A percentile compares a stretch with the other conserved stretches of the same genome.
These are phyloP conservation scores for Helotiales sp. DNA, from an alignment of 2,329 filamentous ascomycete genomes.

Conservation along the genomic window DNA sequence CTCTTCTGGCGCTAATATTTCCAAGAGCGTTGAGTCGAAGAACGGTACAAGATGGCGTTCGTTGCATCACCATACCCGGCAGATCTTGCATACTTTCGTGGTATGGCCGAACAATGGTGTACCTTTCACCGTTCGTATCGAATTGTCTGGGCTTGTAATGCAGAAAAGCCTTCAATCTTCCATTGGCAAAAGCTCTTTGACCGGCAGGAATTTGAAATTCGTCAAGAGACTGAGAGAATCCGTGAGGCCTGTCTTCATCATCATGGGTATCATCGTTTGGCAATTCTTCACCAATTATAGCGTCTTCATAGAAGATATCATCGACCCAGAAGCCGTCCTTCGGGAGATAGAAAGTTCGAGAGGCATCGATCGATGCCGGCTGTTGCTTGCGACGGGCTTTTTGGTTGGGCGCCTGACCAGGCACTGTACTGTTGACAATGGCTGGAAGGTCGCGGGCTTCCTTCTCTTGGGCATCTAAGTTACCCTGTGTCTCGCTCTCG, in stretches of 20 bases:
- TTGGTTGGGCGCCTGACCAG: background rate
- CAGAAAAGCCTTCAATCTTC: constrained; percentile 43
- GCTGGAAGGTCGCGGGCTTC: background rate
- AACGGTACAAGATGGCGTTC: constrained; percentile 36
- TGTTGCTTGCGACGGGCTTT: background rate
- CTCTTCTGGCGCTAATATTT: constrained; percentile 26
- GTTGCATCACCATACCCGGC: constrained; percentile 8
- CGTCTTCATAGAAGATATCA: constrained; percentile 42
- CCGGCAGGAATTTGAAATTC: constrained; percentile 40
- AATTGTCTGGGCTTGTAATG: constrained; percentile 22
- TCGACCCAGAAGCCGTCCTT: constrained; percentile 38
- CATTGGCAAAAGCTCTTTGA: constrained; percentile 45
- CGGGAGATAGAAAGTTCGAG: constrained; percentile 31
- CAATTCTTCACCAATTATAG: constrained; percentile 32
- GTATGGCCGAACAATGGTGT: constrained; percentile 12
- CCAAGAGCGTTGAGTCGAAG: constrained; percentile 24
- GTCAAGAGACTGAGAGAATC: constrained; percentile 13
- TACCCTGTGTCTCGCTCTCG: too few relatives aligned
- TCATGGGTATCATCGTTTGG: constrained; percentile 25
- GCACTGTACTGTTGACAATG: too few relatives aligned
- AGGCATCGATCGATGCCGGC: too few relatives aligned
- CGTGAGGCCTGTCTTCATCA: constrained; percentile 18
- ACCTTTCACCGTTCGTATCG: constrained; percentile 14
- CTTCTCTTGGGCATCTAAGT: too few relatives aligned
- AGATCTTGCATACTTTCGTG: background rate